Evolutionary conservation across 257 asterid genomes (phyloP).

Genomic region (Echium plantagineum): DNA sequence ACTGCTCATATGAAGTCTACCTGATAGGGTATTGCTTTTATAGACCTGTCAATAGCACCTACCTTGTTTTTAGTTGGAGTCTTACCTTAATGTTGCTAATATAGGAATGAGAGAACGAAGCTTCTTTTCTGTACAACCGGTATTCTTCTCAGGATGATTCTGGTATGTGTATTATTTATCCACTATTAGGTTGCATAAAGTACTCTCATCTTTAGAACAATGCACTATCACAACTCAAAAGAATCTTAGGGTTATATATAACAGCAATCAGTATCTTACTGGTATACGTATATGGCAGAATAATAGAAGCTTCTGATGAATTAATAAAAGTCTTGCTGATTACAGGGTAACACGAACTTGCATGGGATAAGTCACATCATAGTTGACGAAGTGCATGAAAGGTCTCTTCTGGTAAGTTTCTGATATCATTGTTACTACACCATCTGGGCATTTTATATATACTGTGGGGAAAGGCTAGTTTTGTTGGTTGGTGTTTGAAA

Average conservation of each 20-base stretch:
- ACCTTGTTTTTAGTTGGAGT: neutral
- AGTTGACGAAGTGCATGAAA: slow-evolving; percentile 98
- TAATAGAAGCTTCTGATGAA: slow-evolving; percentile 2
- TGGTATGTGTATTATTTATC: slow-evolving; percentile 38
- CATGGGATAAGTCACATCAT: slow-evolving; percentile 78
- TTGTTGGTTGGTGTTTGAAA: too few relatives aligned
- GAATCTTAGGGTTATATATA: neutral
- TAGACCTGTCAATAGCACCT: neutral
- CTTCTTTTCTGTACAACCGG: slow-evolving; percentile 98
- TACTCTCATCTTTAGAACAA: too few relatives aligned
- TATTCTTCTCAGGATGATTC: slow-evolving; percentile 89
- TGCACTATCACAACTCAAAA: neutral
- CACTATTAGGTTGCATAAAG: too few relatives aligned
- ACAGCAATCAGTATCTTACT: too few relatives aligned
- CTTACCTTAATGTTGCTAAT: slow-evolving; percentile 12
- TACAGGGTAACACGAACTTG: slow-evolving; percentile 83
- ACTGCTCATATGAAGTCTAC: too few relatives aligned
- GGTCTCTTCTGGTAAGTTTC: slow-evolving; percentile 88
- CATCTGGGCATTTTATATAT: too few relatives aligned
- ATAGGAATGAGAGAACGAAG: slow-evolving; percentile 80
- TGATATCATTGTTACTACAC: slow-evolving; percentile 1
- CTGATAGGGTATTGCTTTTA: too few relatives aligned
- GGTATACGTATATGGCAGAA: neutral
- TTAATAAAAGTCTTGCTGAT: slow-evolving; percentile 6
- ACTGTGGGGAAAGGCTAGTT: too few relatives aligned